Evolutionary conservation across 202 grass and related monocot species (phyloP).

Genomic region (Elaeis oleifera): DNA sequence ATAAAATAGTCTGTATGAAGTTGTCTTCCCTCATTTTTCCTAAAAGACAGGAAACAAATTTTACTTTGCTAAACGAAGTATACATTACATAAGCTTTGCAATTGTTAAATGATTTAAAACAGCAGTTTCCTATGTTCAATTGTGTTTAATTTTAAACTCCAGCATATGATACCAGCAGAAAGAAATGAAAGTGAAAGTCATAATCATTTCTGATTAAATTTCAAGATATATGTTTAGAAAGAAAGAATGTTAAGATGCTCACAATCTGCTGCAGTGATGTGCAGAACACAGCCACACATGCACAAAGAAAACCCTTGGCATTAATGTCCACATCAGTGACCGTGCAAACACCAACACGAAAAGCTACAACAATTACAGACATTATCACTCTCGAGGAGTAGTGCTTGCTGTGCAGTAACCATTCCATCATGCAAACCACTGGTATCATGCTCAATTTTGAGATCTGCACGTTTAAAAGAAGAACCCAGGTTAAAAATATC

Average conservation of each 20-base stretch:
- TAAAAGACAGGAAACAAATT: too few species aligned
- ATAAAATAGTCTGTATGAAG: too few species aligned
- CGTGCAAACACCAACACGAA: constrained; percentile 84
- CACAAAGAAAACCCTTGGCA: constrained; percentile 76
- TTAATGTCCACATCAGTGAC: constrained; percentile 92
- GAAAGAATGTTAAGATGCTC: constrained; percentile 12
- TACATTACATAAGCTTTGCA: too few species aligned
- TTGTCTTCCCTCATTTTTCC: too few species aligned
- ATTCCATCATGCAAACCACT: constrained; percentile 83
- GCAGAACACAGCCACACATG: constrained; percentile 80
- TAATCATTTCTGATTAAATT: not conserved
- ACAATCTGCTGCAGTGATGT: constrained; percentile 96
- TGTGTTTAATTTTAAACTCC: too few species aligned
- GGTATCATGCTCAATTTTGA: constrained; percentile 98
- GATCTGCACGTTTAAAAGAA: constrained; percentile 42
- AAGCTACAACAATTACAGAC: constrained; percentile 66
- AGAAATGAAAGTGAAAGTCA: too few species aligned
- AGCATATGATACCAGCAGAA: too few species aligned
- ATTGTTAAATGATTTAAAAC: too few species aligned
- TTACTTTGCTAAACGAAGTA: too few species aligned
- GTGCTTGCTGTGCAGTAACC: constrained; percentile 76
- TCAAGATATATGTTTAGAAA: not conserved
- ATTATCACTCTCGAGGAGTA: constrained; percentile 82
- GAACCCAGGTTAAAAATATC: not conserved
- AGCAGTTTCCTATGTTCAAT: too few species aligned